phyloP scores from a whole-genome alignment of 129 eudicot genomes.

The carrot (Daucus carota) region DH1_v3.0 NC_030381.2:1460001-1460500 shows the following conservation, averaged over 20 bases:
- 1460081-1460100: background rate
- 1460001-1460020: background rate
- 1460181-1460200: background rate
- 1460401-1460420: constrained; percentile 93
- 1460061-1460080: background rate
- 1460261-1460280: background rate
- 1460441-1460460: constrained; percentile 98
- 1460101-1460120: background rate
- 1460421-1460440: constrained; percentile 88
- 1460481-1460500: constrained; percentile 88
- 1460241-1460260: background rate
- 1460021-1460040: background rate
- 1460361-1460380: constrained; percentile 94
- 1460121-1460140: background rate
- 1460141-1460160: background rate
- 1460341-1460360: constrained; percentile 10
- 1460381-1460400: constrained; percentile 92
- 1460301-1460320: background rate
- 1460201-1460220: background rate
- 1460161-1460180: background rate
- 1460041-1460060: background rate
- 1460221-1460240: background rate
- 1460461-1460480: constrained; percentile 99
- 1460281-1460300: background rate
- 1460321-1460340: background rate